Conservation (phyloP, 2,329 filamentous ascomycete species). For the Fusarium miscanthi region DNA sequence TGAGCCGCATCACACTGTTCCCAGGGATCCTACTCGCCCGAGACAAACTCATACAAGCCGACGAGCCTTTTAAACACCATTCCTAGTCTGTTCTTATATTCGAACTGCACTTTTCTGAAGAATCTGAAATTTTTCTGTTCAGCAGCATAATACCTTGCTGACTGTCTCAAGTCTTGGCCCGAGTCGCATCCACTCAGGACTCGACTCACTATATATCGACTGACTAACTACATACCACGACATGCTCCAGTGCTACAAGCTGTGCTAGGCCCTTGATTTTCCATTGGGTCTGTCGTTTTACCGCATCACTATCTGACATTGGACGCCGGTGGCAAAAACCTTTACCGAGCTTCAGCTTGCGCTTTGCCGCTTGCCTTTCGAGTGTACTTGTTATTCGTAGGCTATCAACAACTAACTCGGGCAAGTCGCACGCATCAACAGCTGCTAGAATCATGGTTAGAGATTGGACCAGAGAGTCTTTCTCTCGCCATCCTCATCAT, state of each 20-base stretch:
- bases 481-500: constrained; percentile 53
- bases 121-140: background rate
- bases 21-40: background rate
- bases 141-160: background rate
- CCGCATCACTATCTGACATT: background rate
- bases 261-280: background rate
- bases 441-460: constrained; percentile 52
- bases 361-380: background rate
- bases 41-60: constrained; percentile 6
- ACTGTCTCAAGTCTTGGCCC: background rate
- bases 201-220: background rate
- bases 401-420: background rate
- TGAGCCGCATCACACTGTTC: constrained; percentile 12
- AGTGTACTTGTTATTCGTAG: background rate
- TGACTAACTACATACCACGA: constrained; percentile 6
- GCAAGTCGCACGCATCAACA: background rate
- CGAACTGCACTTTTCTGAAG: background rate
- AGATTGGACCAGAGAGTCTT: constrained; percentile 54
- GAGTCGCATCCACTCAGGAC: background rate
- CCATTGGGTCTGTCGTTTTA: background rate
- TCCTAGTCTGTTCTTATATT: background rate
- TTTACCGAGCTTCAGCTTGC: background rate
- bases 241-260: constrained; percentile 22
- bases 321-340: background rate
- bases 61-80: background rate